Evolutionary conservation across 805 yeast species (phyloP).

Genomic region (Yarrowia sp.): DNA sequence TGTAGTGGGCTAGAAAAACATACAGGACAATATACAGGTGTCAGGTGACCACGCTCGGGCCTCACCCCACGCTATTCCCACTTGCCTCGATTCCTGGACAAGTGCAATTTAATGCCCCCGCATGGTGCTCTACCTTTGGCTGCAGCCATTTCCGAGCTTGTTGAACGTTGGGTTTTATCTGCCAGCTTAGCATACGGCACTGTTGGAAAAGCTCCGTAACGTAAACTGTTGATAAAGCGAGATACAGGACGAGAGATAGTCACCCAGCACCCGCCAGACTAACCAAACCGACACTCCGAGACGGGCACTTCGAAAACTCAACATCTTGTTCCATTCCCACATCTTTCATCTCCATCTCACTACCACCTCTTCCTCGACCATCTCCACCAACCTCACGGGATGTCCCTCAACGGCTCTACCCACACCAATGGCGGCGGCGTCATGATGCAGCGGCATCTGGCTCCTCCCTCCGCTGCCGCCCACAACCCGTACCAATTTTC

Average conservation of each 20-base stretch:
- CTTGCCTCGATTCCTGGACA: too few relatives aligned
- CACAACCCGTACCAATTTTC: slow-evolving; percentile 3
- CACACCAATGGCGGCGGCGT: slow-evolving; percentile 17
- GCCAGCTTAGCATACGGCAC: slow-evolving; percentile 26
- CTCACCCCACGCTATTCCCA: too few relatives aligned
- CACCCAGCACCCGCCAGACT: too few relatives aligned
- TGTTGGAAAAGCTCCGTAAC: slow-evolving; percentile 22
- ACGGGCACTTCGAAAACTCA: too few relatives aligned
- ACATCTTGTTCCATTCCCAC: not conserved
- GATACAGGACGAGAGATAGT: not conserved
- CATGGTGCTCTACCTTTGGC: slow-evolving; percentile 23
- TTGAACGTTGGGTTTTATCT: slow-evolving; percentile 26
- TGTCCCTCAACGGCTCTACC: slow-evolving; percentile 25
- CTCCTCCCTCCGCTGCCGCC: not conserved
- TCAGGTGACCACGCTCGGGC: too few relatives aligned
- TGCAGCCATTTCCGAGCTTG: slow-evolving; percentile 24
- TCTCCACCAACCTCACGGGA: too few relatives aligned
- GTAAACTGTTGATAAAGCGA: slow-evolving; percentile 21
- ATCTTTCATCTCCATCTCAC: not conserved
- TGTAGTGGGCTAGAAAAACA: too few relatives aligned
- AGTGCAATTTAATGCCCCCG: slow-evolving; percentile 23
- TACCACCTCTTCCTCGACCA: not conserved
- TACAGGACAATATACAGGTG: too few relatives aligned
- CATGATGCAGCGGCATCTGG: slow-evolving; percentile 18
- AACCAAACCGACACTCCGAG: too few relatives aligned